A percentile compares a stretch with the other conserved stretches of the same genome.
Conservation (phyloP, 2,329 filamentous ascomycete genomes). For the Drechslera avenae region DNA sequence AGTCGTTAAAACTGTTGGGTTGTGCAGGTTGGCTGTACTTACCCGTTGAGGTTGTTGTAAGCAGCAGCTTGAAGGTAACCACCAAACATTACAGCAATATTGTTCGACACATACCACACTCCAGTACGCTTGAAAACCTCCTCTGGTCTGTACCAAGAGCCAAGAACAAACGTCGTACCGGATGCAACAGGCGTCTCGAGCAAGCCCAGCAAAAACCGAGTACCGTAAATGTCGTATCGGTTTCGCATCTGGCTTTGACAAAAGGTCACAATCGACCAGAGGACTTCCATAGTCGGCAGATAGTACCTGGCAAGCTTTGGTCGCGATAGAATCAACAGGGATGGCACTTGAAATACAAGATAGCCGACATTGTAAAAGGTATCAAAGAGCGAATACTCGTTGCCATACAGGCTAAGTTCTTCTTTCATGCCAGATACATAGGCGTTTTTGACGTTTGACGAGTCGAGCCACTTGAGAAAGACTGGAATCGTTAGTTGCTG, state of each 20-base stretch:
- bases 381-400: conserved; percentile 59
- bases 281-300: conserved; percentile 48
- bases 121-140: conserved; percentile 61
- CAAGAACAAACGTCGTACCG: conserved; percentile 47
- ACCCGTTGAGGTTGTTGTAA: conserved; percentile 59
- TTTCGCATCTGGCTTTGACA: conserved; percentile 47
- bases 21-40: neutral
- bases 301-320: conserved; percentile 46
- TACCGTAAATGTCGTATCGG: conserved; percentile 48
- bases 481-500: conserved; percentile 26
- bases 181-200: conserved; percentile 45
- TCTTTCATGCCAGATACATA: conserved; percentile 47
- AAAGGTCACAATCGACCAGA: conserved; percentile 51
- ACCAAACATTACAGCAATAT: conserved; percentile 62
- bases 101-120: conserved; percentile 60
- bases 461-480: conserved; percentile 48
- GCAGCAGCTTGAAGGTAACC: conserved; percentile 62
- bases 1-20: neutral
- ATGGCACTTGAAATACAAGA: conserved; percentile 49
- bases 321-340: conserved; percentile 46
- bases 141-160: conserved; percentile 51
- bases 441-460: conserved; percentile 53
- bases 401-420: conserved; percentile 52
- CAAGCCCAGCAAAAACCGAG: conserved; percentile 47
- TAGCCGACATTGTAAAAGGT: conserved; percentile 55